phyloP scores from a whole-genome alignment of 1,284 basidiomycete species.

The Ganoderma sinense region DNA sequence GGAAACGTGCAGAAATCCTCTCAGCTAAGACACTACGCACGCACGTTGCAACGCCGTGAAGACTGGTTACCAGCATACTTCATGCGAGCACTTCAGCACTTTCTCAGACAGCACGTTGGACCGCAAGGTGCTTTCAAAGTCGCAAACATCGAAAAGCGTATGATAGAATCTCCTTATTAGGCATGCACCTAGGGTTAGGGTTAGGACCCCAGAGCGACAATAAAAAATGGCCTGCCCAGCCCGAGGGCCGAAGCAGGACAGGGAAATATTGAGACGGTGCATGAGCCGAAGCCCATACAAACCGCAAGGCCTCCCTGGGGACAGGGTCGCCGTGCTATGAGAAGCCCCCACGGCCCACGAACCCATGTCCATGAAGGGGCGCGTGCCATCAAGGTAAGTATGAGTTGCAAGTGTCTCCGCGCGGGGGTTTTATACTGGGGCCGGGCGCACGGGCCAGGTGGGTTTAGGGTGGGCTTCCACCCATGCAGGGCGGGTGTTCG shows the following conservation, averaged over 20 bases:
- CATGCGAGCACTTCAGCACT: too few species aligned
- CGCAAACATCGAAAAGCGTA: neutral
- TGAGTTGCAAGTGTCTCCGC: slow-evolving; percentile 35
- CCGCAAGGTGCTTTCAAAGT: neutral
- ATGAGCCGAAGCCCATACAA: slow-evolving; percentile 74
- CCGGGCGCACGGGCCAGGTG: slow-evolving; percentile 40
- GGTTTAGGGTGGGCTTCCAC: slow-evolving; percentile 34
- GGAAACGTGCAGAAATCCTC: too few species aligned
- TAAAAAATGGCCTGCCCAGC: slow-evolving; percentile 45
- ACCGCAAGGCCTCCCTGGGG: slow-evolving; percentile 53
- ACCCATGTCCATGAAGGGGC: slow-evolving; percentile 49
- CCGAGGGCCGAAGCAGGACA: slow-evolving; percentile 61
- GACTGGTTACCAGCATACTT: too few species aligned
- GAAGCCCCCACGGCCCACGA: slow-evolving; percentile 53
- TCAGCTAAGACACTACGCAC: too few species aligned
- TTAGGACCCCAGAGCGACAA: slow-evolving; percentile 35
- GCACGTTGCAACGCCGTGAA: too few species aligned
- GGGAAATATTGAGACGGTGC: slow-evolving; percentile 78
- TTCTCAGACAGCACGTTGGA: neutral
- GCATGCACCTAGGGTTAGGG: slow-evolving; percentile 40
- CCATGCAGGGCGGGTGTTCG: neutral
- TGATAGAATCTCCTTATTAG: slow-evolving; percentile 18
- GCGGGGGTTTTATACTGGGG: slow-evolving; percentile 33
- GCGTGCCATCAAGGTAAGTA: slow-evolving; percentile 50
- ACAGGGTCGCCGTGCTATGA: slow-evolving; percentile 80